Evolutionary conservation across 345 rosid species (phyloP), one percentile per base, ranked within the genome.

Genomic region (Microcos paniculata): DNA sequence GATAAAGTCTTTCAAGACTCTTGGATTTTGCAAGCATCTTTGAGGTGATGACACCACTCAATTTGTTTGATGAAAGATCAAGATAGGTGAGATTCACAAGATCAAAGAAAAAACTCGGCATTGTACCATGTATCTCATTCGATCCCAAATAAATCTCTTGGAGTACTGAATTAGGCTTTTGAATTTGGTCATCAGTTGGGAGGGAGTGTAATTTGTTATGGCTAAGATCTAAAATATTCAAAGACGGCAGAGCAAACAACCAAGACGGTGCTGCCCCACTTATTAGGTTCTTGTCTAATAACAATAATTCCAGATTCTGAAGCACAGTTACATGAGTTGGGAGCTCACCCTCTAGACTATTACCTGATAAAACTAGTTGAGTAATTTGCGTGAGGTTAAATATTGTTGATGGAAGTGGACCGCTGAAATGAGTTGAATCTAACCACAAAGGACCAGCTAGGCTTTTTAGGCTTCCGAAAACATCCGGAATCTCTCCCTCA

Each of bases 391-490:
- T 14, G 2, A 68, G 23, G 26, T 72, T 78, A 8, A 65, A 72
- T 15, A 73, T 8, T 8, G 74, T 63, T 5, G 64, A 55, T 13
- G 80, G 86, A 14, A 85, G 23, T 0, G 42, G 46, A 63, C 90
- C 83, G 3, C 4, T 77, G 21, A 84, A 75, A 26, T 45, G 35
- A 58, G 57, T 66, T 1, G 0, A 0, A 0, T 3, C 6, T 6
- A 82, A 62, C n/a, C 3, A 11, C 18, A 84, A 40, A 21, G 0
- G 1, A 16, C 13, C 2, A 16, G 23, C 16, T 12, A 5, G 12
- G 45, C 26, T 6, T 30, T 67, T 19, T 21, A 43, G 71, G 12
- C 43, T 38, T 14, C 19, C 19, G 4, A 67, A 38, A 2, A 46
- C 48, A 43, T 67, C n/a, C 4, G 55, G 56, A 12, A 68, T 9